Evolutionary conservation across 2,329 filamentous ascomycete species (phyloP), one percentile per base, ranked within the genome.

Genomic region (Onygena corvina): DNA sequence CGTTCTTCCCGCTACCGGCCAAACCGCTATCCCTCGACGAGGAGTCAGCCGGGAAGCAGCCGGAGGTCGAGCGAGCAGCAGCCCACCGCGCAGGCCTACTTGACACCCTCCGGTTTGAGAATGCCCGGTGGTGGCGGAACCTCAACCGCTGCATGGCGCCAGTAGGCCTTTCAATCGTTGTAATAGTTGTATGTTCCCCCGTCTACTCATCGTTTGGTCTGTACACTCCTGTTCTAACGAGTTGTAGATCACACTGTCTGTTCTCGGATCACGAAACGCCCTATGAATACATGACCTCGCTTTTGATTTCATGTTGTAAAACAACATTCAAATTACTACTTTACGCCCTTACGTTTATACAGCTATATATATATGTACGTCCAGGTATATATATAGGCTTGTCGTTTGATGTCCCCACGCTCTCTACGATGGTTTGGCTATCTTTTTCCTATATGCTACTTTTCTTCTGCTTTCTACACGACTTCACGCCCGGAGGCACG

Each of bases 1-100:
- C 86, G 1, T 74, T 89, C 48, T 70, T 92, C 9, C 84, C 85
- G 1, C 66, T 93, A 4, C 84, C 84, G 7, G 69, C 70, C 1
- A 74, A 75, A 49, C 76, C 80, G 6, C 66, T 71, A 16, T 58
- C 66, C 1, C 68, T 75, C 14, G 76, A 79, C 64, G 68, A 72
- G 33, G 73, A 81, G 59, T 64, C 59, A 23, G 60, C 59, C 49
- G 46, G 56, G 49, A 54, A 64, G 57, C 27, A 50, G 8, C 38
- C 61, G 20, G 59, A 65, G 50, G 52, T 71, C 34, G 70, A 71
- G 51, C 64, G 64, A 35, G 69, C 72, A 16, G 64, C 74, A 40
- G 64, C 68, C 25, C 64, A 66, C 50, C 65, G 70, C 46, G 59
- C 73, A 29, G 63, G 65, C 30, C 65, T 68, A 8, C 58, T 70